These are phyloP conservation scores for Agastache rugosa DNA, from an alignment of 257 asterid genomes.

Conservation along the genomic window DNA sequence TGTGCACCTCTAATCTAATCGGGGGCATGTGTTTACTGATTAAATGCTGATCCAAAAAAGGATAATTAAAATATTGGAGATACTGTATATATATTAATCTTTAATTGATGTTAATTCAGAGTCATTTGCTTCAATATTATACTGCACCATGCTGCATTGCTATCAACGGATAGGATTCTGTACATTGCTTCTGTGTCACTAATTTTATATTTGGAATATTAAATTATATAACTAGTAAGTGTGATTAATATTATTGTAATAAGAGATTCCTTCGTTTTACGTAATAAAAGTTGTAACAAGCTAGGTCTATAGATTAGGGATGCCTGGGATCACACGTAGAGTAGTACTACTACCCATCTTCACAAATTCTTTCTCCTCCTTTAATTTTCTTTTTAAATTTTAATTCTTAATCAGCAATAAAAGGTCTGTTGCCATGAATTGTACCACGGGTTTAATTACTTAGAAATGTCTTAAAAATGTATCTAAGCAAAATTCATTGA, in stretches of 20 bases:
- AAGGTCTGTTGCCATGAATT: no score
- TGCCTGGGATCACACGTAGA: constrained; percentile 61
- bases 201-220: neutral
- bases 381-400: no score
- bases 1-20: no score
- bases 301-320: constrained; percentile 54
- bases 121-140: constrained; percentile 37
- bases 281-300: neutral
- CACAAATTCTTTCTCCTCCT: no score
- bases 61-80: constrained; percentile 17
- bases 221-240: neutral
- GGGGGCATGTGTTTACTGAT: constrained; percentile 55
- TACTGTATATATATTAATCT: no score
- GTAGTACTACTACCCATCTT: neutral
- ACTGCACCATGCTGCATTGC: constrained; percentile 10
- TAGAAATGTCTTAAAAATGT: no score
- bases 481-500: no score
- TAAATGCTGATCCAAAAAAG: constrained; percentile 33
- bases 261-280: constrained; percentile 30
- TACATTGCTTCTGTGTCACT: neutral
- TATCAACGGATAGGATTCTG: constrained; percentile 17
- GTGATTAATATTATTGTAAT: constrained; percentile 4
- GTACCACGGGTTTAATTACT: no score
- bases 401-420: no score
- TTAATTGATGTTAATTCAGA: constrained; percentile 5